Percentiles rank a stretch among this genome's conserved stretches.
These are phyloP conservation scores for Ophiognomonia clavigignenti-juglandacearum DNA, from an alignment of 2,329 filamentous ascomycete genomes.

Conservation along the genomic window DNA sequence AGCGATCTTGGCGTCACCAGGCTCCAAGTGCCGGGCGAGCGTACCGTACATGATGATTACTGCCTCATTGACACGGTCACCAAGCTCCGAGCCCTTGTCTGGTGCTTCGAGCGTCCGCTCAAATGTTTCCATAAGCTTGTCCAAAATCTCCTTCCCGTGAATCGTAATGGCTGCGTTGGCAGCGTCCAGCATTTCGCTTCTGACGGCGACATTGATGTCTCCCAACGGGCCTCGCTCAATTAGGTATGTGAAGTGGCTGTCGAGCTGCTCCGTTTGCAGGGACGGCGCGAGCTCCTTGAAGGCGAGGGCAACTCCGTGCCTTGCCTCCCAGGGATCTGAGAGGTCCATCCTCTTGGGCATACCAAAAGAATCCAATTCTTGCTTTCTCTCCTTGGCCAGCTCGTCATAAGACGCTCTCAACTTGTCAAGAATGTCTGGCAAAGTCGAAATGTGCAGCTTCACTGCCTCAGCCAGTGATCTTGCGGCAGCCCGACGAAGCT, in stretches of 20 bases:
- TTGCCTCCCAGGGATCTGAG: slow-evolving; percentile 83
- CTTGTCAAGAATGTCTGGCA: slow-evolving; percentile 57
- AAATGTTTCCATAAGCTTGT: slow-evolving; percentile 87
- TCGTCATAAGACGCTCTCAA: slow-evolving; percentile 70
- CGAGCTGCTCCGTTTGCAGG: slow-evolving; percentile 65
- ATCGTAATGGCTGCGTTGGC: slow-evolving; percentile 75
- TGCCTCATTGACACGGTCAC: slow-evolving; percentile 91
- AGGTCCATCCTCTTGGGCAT: slow-evolving; percentile 89
- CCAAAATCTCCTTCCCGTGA: slow-evolving; percentile 77
- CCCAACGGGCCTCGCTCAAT: slow-evolving; percentile 84
- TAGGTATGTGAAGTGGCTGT: slow-evolving; percentile 77
- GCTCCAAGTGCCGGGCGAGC: slow-evolving; percentile 77
- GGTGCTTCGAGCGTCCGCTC: slow-evolving; percentile 83
- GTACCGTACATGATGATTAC: slow-evolving; percentile 98
- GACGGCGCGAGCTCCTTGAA: slow-evolving; percentile 75
- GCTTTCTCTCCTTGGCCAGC: slow-evolving; percentile 75
- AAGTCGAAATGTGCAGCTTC: slow-evolving; percentile 51
- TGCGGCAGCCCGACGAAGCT: slow-evolving; percentile 79
- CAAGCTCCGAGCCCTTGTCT: slow-evolving; percentile 73
- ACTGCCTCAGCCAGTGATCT: slow-evolving; percentile 75
- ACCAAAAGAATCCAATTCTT: slow-evolving; percentile 85
- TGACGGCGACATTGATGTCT: slow-evolving; percentile 71
- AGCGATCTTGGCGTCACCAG: slow-evolving; percentile 82
- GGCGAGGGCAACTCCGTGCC: slow-evolving; percentile 82
- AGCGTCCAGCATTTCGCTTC: slow-evolving; percentile 87